Conservation (phyloP, 805 yeast species). For the Yarrowia sp. region DNA sequence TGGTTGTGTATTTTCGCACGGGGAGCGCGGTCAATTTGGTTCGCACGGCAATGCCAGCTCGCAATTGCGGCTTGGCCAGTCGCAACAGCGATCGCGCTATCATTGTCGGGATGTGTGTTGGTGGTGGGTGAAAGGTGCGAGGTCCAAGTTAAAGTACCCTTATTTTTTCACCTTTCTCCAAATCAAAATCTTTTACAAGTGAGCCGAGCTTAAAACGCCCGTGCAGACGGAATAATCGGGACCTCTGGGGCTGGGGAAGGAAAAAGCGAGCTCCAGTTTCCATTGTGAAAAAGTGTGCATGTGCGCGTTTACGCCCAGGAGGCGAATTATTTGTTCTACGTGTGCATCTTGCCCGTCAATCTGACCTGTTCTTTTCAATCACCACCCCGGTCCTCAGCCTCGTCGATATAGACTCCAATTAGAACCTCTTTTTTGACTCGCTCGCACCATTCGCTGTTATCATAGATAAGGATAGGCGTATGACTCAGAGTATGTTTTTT, state of each 20-base stretch:
- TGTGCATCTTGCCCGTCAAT: background rate
- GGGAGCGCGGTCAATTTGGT: background rate
- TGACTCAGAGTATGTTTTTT: slow-evolving; percentile 1
- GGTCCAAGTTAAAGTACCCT: slow-evolving; percentile 8
- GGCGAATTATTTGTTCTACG: background rate
- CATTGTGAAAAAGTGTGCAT: background rate
- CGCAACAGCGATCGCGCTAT: slow-evolving; percentile 25
- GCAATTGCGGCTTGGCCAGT: slow-evolving; percentile 25
- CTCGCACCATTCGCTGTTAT: slow-evolving; percentile 14
- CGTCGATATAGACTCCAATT: slow-evolving; percentile 3
- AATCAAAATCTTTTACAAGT: slow-evolving; percentile 9
- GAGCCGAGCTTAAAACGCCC: background rate
- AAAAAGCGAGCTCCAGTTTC: background rate
- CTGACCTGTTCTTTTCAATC: background rate
- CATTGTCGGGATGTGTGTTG: background rate
- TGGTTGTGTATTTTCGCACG: slow-evolving; percentile 16
- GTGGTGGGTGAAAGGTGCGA: background rate
- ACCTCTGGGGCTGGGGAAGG: background rate
- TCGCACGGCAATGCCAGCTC: slow-evolving; percentile 21
- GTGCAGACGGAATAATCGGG: slow-evolving; percentile 6
- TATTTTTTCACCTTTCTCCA: background rate
- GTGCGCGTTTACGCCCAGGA: background rate
- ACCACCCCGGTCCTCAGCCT: background rate
- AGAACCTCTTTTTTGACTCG: background rate
- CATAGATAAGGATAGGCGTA: slow-evolving; percentile 17